Evolutionary conservation across 2,329 filamentous ascomycete genomes (phyloP), one percentile per base, ranked within the genome.

Genomic region (Venturia pyrina): DNA sequence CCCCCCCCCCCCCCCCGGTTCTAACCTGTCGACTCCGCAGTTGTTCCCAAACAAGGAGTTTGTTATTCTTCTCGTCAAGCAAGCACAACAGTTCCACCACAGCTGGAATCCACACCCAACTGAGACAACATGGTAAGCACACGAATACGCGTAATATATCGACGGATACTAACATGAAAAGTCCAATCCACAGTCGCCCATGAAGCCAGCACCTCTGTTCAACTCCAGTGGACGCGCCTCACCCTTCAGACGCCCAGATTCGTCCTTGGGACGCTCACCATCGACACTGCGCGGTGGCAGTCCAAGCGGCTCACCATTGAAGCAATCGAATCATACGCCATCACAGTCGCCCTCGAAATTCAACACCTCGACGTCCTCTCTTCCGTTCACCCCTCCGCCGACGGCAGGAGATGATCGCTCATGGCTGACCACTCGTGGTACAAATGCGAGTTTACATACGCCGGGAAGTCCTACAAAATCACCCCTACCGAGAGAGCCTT

Each of bases 191-290:
- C 72, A 64, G 74, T 75, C 70, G 15, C 66, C 60, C 43, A 46
- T 65, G 60, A 78, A 76, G 69, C 77, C 77, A 53, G 78, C 75
- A 17, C 75, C 75, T 24, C 75, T 80, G 68, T 78, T 77, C 70
- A 78, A 78, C 73, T 77, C 76, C 70, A 77, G 75, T 70, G 73
- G 75, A 19, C 77, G 78, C 68, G 74, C 76, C 60, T 80, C 78
- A 66, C 78, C 78, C 56, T 80, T 80, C 69, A 74, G 77, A 66
- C 74, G 78, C 37, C 75, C 77, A 19, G 76, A 76, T 67, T 78
- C 78, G 64, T 76, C 78, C 56, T 70, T 74, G 37, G 68, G 53
- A 43, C 69, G 69, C 61, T 78, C 78, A 24, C 76, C 77, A 4
- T 77, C 77, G 1, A 75, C 76, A 24, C 71, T 78, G 15, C 72